phyloP scores from a whole-genome alignment of 106 monocot genomes.

The Platanthera guangdongensis region DNA sequence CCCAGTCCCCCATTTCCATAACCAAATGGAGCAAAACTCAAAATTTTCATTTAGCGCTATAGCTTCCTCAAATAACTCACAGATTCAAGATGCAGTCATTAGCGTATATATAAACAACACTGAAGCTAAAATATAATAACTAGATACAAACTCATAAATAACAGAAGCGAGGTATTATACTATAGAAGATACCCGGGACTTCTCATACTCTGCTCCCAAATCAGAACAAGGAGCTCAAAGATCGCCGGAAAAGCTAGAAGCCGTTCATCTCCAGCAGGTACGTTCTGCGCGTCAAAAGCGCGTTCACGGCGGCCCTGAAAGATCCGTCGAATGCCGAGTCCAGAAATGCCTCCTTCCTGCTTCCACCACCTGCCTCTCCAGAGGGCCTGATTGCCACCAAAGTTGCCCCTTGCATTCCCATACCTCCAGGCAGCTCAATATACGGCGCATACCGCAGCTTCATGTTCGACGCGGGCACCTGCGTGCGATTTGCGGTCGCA shows the following conservation, averaged over 20 bases:
- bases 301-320: constrained; percentile 47
- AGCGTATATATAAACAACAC: background rate
- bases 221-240: background rate
- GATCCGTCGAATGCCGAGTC: constrained; percentile 62
- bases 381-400: constrained; percentile 70
- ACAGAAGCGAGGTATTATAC: background rate
- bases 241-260: constrained; percentile 25
- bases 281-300: constrained; percentile 50
- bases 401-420: constrained; percentile 72
- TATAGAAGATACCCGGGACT: no score
- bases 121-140: background rate
- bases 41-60: background rate
- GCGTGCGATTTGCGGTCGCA: constrained; percentile 62
- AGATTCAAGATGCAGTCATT: background rate
- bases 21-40: background rate
- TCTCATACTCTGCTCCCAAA: background rate
- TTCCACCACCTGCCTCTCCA: constrained; percentile 21
- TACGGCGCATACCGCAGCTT: constrained; percentile 63
- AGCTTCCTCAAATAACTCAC: background rate
- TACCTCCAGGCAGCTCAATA: constrained; percentile 57
- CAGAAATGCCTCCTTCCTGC: constrained; percentile 57
- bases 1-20: no score
- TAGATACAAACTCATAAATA: background rate
- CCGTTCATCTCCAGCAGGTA: constrained; percentile 90
- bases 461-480: constrained; percentile 75